A percentile compares a stretch with the other conserved stretches of the same genome.
phyloP scores from a whole-genome alignment of 2,329 filamentous ascomycete species.

The Aspergillus brasiliensis region DNA sequence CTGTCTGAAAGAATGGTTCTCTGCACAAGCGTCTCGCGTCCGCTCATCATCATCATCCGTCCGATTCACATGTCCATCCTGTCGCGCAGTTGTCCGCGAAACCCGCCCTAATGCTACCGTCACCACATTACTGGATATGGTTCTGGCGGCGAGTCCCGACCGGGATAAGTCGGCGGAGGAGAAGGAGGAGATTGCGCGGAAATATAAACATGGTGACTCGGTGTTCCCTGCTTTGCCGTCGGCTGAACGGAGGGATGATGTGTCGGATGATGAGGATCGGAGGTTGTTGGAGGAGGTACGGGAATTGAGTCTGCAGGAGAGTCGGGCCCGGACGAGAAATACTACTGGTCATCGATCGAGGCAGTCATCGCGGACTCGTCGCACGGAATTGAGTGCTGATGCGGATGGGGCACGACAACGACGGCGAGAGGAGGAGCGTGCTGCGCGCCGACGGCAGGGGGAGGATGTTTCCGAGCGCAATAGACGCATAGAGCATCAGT shows the following conservation, averaged over 20 bases:
- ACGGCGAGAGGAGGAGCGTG: slow-evolving; percentile 38
- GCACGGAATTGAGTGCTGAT: slow-evolving; percentile 40
- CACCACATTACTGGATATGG: slow-evolving; percentile 87
- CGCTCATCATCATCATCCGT: slow-evolving; percentile 42
- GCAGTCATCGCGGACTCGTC: slow-evolving; percentile 28
- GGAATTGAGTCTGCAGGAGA: slow-evolving; percentile 67
- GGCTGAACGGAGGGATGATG: slow-evolving; percentile 40
- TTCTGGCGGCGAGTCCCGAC: slow-evolving; percentile 75
- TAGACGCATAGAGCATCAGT: slow-evolving; percentile 81
- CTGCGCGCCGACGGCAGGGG: slow-evolving; percentile 29
- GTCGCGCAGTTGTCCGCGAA: slow-evolving; percentile 80
- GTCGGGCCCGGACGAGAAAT: slow-evolving; percentile 23
- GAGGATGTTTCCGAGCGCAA: slow-evolving; percentile 37
- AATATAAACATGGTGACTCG: slow-evolving; percentile 80
- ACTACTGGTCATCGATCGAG: slow-evolving; percentile 29
- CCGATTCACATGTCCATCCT: slow-evolving; percentile 87
- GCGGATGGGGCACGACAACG: slow-evolving; percentile 35
- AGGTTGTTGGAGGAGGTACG: slow-evolving; percentile 71
- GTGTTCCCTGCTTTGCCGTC: slow-evolving; percentile 65
- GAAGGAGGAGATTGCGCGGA: slow-evolving; percentile 71
- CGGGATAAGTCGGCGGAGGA: slow-evolving; percentile 71
- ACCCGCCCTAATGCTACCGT: slow-evolving; percentile 90
- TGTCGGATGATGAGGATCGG: slow-evolving; percentile 63
- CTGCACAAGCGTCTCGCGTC: slow-evolving; percentile 67
- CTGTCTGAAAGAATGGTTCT: slow-evolving; percentile 95